These are phyloP conservation scores for Periglandula ipomoeae DNA, from an alignment of 2,329 filamentous ascomycete species.

Conservation along the genomic window DNA sequence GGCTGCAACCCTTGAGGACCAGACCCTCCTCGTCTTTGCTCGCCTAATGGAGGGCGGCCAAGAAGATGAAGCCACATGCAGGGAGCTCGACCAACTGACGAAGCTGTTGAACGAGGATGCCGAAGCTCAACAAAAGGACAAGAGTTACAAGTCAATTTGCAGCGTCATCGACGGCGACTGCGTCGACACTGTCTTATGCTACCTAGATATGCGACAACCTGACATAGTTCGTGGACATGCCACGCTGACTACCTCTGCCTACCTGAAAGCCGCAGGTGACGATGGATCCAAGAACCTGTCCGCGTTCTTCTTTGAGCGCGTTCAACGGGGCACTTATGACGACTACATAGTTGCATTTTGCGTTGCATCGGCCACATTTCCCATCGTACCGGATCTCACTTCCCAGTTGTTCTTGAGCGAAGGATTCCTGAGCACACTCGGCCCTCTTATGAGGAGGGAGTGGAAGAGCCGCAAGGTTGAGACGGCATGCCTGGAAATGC, in stretches of 20 bases:
- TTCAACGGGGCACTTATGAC: constrained; percentile 70
- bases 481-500: constrained; percentile 75
- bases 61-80: constrained; percentile 64
- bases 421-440: constrained; percentile 71
- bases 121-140: constrained; percentile 32
- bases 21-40: constrained; percentile 71
- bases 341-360: constrained; percentile 89
- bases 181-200: constrained; percentile 77
- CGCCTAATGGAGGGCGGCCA: constrained; percentile 85
- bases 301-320: constrained; percentile 63
- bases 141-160: constrained; percentile 40
- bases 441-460: constrained; percentile 66
- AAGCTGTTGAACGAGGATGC: constrained; percentile 50
- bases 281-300: constrained; percentile 61
- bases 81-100: constrained; percentile 48
- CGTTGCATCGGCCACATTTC: constrained; percentile 81
- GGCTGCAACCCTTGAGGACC: constrained; percentile 41
- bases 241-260: constrained; percentile 71
- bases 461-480: constrained; percentile 83
- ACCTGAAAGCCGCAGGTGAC: constrained; percentile 68
- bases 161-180: constrained; percentile 62
- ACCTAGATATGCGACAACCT: constrained; percentile 74
- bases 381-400: constrained; percentile 68
- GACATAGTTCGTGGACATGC: constrained; percentile 70
- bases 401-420: constrained; percentile 78